A percentile compares a stretch with the other conserved stretches of the same genome.
phyloP scores from a whole-genome alignment of 768 basidiomycete species.

The Pleurotus sapidus region DNA sequence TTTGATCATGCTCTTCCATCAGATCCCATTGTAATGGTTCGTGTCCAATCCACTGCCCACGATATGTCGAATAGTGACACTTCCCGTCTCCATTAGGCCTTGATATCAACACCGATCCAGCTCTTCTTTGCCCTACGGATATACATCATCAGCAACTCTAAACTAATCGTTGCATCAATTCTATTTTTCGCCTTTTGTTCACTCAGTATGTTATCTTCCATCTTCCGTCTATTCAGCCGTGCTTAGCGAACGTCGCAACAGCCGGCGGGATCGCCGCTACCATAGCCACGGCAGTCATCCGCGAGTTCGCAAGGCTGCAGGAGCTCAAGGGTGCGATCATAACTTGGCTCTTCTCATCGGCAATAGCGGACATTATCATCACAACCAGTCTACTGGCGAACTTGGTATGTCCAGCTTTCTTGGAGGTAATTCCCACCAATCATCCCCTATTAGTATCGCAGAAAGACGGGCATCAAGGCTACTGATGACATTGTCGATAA shows the following conservation, averaged over 20 bases:
- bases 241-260: slow-evolving; percentile 12
- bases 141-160: slow-evolving; percentile 9
- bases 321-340: slow-evolving; percentile 12
- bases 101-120: slow-evolving; percentile 20
- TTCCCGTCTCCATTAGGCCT: slow-evolving; percentile 1
- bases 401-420: slow-evolving; percentile 23
- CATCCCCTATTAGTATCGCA: slow-evolving; percentile 18
- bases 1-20: not conserved
- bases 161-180: not conserved
- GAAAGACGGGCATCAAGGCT: slow-evolving; percentile 29
- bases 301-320: slow-evolving; percentile 8
- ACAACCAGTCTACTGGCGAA: slow-evolving; percentile 21
- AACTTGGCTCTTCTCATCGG: slow-evolving; percentile 33
- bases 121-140: slow-evolving; percentile 25
- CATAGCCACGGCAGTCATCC: slow-evolving; percentile 5
- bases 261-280: slow-evolving; percentile 17
- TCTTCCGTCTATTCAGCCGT: slow-evolving; percentile 4
- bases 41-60: not conserved
- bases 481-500: slow-evolving; percentile 34
- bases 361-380: slow-evolving; percentile 13
- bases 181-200: too few relatives aligned
- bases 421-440: too few relatives aligned
- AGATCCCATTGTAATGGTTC: slow-evolving; percentile 15
- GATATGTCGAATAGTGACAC: not conserved
- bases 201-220: not conserved